phyloP scores from a whole-genome alignment of 805 yeast species.

The Metschnikowia chrysomelidarum region DNA sequence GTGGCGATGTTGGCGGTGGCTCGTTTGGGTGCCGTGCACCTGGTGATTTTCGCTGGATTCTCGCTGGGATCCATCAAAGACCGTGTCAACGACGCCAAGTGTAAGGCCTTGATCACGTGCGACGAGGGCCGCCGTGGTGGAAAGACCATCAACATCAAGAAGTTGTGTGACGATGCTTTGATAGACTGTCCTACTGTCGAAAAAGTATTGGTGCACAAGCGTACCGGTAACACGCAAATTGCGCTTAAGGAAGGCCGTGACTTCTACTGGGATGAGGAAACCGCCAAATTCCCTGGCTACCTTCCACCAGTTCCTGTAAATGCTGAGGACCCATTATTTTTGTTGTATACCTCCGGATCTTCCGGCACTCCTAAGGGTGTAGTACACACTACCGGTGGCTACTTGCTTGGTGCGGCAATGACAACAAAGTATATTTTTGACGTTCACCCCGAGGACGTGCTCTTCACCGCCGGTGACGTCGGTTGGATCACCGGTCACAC shows the following conservation, averaged over 20 bases:
- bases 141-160: constrained; percentile 74
- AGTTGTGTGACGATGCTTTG: constrained; percentile 79
- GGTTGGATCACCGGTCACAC: constrained; percentile 94
- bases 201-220: constrained; percentile 68
- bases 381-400: constrained; percentile 79
- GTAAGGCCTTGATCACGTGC: constrained; percentile 71
- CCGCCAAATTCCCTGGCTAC: constrained; percentile 63
- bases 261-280: constrained; percentile 74
- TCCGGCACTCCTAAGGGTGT: constrained; percentile 91
- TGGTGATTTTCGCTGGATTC: constrained; percentile 85
- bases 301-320: constrained; percentile 71
- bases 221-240: constrained; percentile 63
- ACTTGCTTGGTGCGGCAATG: constrained; percentile 66
- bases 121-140: constrained; percentile 87
- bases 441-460: constrained; percentile 66
- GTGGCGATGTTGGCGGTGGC: constrained; percentile 73
- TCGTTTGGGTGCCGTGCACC: constrained; percentile 80
- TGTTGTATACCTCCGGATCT: constrained; percentile 82
- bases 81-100: constrained; percentile 69
- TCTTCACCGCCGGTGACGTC: constrained; percentile 87
- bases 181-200: constrained; percentile 61
- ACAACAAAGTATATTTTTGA: constrained; percentile 78
- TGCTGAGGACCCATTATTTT: constrained; percentile 79
- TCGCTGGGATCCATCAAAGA: constrained; percentile 69
- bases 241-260: constrained; percentile 58